phyloP scores from a whole-genome alignment of 2,329 filamentous ascomycete genomes.

The Leptographium lundbergii region DNA sequence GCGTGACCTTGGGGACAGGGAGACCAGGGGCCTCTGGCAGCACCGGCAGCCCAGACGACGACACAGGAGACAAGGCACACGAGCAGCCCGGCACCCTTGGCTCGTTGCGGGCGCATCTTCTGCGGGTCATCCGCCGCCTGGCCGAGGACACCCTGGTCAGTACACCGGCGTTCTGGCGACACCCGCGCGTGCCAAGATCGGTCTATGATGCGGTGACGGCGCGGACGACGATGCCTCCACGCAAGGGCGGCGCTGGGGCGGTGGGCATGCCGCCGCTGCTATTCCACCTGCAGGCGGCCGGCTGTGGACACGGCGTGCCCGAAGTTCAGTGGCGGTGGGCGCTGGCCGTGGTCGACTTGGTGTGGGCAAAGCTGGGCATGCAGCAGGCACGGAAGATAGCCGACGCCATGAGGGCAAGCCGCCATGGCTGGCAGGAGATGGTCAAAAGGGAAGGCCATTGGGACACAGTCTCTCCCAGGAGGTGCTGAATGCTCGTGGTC shows the following conservation, averaged over 20 bases:
- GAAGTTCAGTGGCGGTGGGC: slow-evolving; percentile 31
- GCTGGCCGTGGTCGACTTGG: slow-evolving; percentile 29
- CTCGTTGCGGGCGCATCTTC: slow-evolving; percentile 6
- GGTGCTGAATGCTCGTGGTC: no score
- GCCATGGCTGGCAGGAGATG: slow-evolving; percentile 9
- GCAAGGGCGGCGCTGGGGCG: slow-evolving; percentile 30
- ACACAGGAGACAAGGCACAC: background rate
- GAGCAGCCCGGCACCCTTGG: background rate
- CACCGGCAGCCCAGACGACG: background rate
- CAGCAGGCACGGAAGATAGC: slow-evolving; percentile 32
- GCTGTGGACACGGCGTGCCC: slow-evolving; percentile 32
- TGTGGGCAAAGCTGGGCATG: slow-evolving; percentile 40
- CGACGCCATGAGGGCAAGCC: slow-evolving; percentile 19
- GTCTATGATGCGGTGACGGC: slow-evolving; percentile 21
- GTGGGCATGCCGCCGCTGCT: slow-evolving; percentile 34
- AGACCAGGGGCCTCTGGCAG: background rate
- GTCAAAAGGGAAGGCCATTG: background rate
- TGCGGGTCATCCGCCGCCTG: slow-evolving; percentile 22
- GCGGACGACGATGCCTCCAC: slow-evolving; percentile 9
- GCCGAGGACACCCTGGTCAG: slow-evolving; percentile 33
- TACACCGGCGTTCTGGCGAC: slow-evolving; percentile 37
- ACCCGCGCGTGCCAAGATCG: slow-evolving; percentile 25
- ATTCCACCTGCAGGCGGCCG: slow-evolving; percentile 34
- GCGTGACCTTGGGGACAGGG: background rate
- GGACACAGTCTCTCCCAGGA: no score